Base-by-base conservation (phyloP, 257 asterid species). In the Scutellaria baicalensis region DNA sequence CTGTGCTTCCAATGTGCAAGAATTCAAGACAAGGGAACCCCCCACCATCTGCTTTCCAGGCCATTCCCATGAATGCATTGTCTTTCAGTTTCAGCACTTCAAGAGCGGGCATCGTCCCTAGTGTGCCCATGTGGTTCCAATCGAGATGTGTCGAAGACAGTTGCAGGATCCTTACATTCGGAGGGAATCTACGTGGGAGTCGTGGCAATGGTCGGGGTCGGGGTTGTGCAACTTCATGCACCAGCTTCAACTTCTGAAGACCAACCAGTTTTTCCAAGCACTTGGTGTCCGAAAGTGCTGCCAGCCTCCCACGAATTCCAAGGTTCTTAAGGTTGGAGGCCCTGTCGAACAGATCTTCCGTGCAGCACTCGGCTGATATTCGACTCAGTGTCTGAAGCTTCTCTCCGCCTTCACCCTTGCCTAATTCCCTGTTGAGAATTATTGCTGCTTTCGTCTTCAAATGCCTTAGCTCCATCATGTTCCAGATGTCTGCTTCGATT, bases 361-460 rank as follows among this genome's bases (percentile, higher is more conserved):
- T 60, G 79, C 81, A 72, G 20, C 86, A 76, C 2, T 69, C 51
- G 0, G 83, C 72, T 0, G 82, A 60, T 20, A 83, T 48, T 3
- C 39, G 13, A n/a, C 77, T 51, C 0, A 85, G 70, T 0, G 84
- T 80, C 6, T 80, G 86, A 9, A 85, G 78, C 13, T 57, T 70
- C 51, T 60, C 42, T 0, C 44, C 43, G 3, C 8, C 70, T 43
- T 23, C 38, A 33, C 59, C 50, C 13, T 10, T 27, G 33, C 4
- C 31, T 11, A n/a, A 43, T 3, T n/a, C 31, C 40, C 11, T 55
- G 5, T 17, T 35, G 1, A 80, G 51, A 16, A 23, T 0, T 8
- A 78, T 68, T 8, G 81, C 51, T 18, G 81, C 76, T 49, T 78
- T 77, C 3, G 84, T 74, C 73, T 59, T 74, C 1, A 84, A 4